Evolutionary conservation across 1,139 yeast genomes (phyloP), one percentile per base, ranked within the genome.

Genomic region (Magnusiomyces suaveolens): DNA sequence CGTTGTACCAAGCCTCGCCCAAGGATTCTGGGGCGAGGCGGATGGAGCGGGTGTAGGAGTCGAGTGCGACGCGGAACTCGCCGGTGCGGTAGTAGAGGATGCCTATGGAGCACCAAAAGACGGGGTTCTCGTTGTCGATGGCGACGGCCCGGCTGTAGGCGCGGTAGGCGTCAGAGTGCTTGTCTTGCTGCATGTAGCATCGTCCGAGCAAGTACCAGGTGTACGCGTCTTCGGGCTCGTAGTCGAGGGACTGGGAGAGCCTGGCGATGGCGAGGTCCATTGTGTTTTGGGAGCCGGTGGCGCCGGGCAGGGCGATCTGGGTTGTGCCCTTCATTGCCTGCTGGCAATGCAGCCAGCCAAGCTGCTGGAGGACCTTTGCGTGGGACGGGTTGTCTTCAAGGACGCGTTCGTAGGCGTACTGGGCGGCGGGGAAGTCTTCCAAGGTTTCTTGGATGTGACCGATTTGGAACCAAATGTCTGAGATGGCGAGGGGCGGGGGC

Each of bases 71-170:
- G 56, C 96, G 80, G 72, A 87, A 92, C 72, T 92, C 98, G 54
- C 94, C 83, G 58, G 92, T 90, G 71, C 92, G 48, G 70, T 90
- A 92, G 73, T 92, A 92, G 58, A 92, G 77, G 16, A 92, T 97
- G 68, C 98, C 98, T 67, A 92, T 92, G 29, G 97, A 88, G 70
- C 98, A 92, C 98, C 98, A 92, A 74, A 92, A 92, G 1, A 97
- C 89, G 56, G 98, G 97, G 69, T 92, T 92, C 67, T 97, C 80
- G 36, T 95, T 84, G 69, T 92, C 98, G 59, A 96, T 80, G 69
- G 92, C 92, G 55, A 92, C 98, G 4, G 98, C 98, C 69, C 90
- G 97, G 72, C 92, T 98, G 79, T 92, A 92, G 0, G 97, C 95
- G 67, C 92, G 97, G 70, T 92, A 92, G 2, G 98, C 98, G 52